Base-by-base conservation (phyloP, 768 basidiomycete species). In the Phlebiopsis gigantea region DNA sequence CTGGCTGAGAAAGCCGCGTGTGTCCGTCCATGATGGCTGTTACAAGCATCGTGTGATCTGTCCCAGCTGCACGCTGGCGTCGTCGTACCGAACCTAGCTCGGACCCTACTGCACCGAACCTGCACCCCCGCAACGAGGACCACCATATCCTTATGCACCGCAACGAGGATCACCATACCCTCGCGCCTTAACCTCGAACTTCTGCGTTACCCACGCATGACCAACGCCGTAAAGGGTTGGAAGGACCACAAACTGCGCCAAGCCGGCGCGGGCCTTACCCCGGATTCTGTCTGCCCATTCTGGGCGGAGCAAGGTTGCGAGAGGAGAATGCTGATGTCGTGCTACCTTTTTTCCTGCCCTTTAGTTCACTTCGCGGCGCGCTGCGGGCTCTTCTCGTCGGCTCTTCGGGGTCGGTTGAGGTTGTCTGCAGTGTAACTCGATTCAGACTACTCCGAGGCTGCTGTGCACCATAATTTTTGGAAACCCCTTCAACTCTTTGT, bases 401-500 rank as follows among this genome's bases (percentile, higher is more conserved):
- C n/a, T 46, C 55, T 56, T 56, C 55, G 55, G 22, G 54, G 50
- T 4, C 31, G 6, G 34, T n/a, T 30, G 50, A 21, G 12, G 34
- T 43, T 31, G 21, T 3, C 10, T 15, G 46, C 30, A 26, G 57
- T 48, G 58, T 42, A 62, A 62, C 57, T 59, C 61, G 57, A 62
- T 62, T 58, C 58, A 58, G 61, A 59, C 61, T 59, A 62, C 60
- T 61, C 60, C 56, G 46, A 49, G 50, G 55, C 60, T 61, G 60
- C 60, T 61, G 62, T 46, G 19, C 41, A 12, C 21, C n/a, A n/a
- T n/a, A 56, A 42, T 59, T 58, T 59, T 59, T 55, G 49, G 57
- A 46, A 47, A 6, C 49, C 46, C 55, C 12, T 41, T 24, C 53
- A 21, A 41, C 55, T 50, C 55, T 56, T 56, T 47, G 55, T 34